Base-by-base conservation (phyloP, 805 yeast species). In the Candida peoriensis region DNA sequence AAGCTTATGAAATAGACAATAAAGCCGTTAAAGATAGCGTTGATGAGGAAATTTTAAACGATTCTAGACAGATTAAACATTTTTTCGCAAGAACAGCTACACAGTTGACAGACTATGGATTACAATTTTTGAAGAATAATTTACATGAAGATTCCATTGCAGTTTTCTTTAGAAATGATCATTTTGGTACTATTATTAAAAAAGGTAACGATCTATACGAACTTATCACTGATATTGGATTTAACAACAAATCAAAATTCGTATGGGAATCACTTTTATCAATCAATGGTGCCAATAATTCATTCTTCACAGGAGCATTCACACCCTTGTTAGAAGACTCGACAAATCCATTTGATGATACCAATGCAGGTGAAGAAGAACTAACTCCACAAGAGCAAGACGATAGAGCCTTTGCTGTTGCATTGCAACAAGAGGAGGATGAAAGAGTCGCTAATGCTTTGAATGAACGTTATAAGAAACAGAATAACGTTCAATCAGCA, bases 131-230 rank as follows among this genome's bases (percentile, higher is more conserved):
- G 42, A 61, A 63, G 39, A 54, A 59, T 6, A 49, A 66, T 4
- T 53, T 85, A 19, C 52, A 57, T 1, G 67, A 70, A 12, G 78
- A 78, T 27, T 70, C 78, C 6, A 67, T 79, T 36, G 74, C 79
- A 1, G 76, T 90, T 0, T 72, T 90, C 42, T 93, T 89, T 63
- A 70, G 97, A 51, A 90, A 93, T 58, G 89, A 93, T 56, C 96
- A 88, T 56, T 90, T 85, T 58, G 73, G 73, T 43, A 86, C 96
- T 0, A 54, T 89, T 9, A 72, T 58, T 38, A 79, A 78, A 50
- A 55, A 56, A 16, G 57, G 55, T 13, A 60, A 58, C 26, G 66
- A 65, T 20, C 62, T 90, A 21, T 87, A 74, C 51, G 58, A 74
- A 5, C 63, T 90, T 19, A 80, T 84, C 3, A 84, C 93, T 2